phyloP scores from a whole-genome alignment of 192 early-diverging fungal genomes.

The Oehlia diaphana region DNA sequence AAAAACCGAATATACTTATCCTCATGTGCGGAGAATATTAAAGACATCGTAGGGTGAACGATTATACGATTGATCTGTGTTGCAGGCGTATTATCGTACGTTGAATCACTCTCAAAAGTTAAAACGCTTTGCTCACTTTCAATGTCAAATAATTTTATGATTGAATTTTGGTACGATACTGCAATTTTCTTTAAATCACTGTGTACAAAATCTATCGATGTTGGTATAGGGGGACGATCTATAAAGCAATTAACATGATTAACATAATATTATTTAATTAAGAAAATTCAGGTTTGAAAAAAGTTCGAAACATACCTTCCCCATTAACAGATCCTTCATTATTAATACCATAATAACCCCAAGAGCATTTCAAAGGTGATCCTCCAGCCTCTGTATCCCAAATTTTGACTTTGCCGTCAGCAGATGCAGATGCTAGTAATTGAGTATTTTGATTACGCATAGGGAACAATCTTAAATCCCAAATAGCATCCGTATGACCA shows the following conservation, averaged over 20 bases:
- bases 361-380: slow-evolving; percentile 51
- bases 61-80: slow-evolving; percentile 82
- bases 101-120: slow-evolving; percentile 55
- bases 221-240: slow-evolving; percentile 50
- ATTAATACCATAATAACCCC: slow-evolving; percentile 42
- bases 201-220: slow-evolving; percentile 67
- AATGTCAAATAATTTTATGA: slow-evolving; percentile 73
- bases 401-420: slow-evolving; percentile 79
- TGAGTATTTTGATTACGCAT: slow-evolving; percentile 45
- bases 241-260: not conserved
- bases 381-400: slow-evolving; percentile 64
- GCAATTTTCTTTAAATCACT: slow-evolving; percentile 59
- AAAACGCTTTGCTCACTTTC: slow-evolving; percentile 66
- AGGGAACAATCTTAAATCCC: slow-evolving; percentile 76
- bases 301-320: not conserved
- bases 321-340: slow-evolving; percentile 18
- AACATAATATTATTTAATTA: not conserved
- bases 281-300: not conserved
- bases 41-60: slow-evolving; percentile 69
- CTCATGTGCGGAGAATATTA: slow-evolving; percentile 76
- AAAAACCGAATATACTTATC: slow-evolving; percentile 74
- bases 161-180: slow-evolving; percentile 64
- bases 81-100: slow-evolving; percentile 59
- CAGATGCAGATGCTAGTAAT: slow-evolving; percentile 71
- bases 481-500: slow-evolving; percentile 84